phyloP scores from a whole-genome alignment of 345 rosid genomes.

The Aegle marmelos region DNA sequence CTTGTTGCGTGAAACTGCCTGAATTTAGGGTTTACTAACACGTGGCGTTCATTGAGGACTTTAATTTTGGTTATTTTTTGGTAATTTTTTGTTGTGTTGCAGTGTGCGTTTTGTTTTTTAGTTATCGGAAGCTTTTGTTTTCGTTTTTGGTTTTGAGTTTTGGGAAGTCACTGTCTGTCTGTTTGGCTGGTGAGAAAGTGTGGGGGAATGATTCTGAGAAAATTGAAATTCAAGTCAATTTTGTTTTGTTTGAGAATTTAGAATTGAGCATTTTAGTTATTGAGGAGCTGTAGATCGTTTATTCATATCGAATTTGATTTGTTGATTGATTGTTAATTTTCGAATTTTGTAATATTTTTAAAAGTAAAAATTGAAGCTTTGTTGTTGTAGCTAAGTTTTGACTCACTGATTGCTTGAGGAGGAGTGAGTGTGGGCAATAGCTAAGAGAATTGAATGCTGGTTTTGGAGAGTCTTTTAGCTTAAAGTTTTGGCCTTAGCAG shows the following conservation, averaged over 20 bases:
- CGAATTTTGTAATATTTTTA: neutral
- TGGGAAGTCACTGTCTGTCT: neutral
- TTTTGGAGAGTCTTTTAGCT: neutral
- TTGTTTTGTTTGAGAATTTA: neutral
- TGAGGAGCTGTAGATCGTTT: constrained; percentile 3
- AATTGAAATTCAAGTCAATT: constrained; percentile 2
- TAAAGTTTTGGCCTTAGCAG: neutral
- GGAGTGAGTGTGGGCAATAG: neutral
- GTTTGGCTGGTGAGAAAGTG: constrained; percentile 17
- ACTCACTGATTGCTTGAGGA: constrained; percentile 7
- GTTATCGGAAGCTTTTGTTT: neutral
- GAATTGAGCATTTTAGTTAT: neutral
- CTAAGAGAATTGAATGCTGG: neutral
- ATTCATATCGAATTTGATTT: constrained; percentile 6
- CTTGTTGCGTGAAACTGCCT: neutral
- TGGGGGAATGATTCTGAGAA: neutral
- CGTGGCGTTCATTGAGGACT: neutral
- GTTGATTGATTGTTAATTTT: neutral
- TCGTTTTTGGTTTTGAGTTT: neutral
- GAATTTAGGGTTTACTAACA: constrained; percentile 1
- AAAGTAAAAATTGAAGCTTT: neutral
- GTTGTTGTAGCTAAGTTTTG: constrained; percentile 2
- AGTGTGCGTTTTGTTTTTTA: neutral
- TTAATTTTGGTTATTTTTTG: neutral
- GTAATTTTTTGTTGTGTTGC: neutral